Conservation (phyloP, 2,329 filamentous ascomycete genomes). For the Tolypocladium tundrense region DNA sequence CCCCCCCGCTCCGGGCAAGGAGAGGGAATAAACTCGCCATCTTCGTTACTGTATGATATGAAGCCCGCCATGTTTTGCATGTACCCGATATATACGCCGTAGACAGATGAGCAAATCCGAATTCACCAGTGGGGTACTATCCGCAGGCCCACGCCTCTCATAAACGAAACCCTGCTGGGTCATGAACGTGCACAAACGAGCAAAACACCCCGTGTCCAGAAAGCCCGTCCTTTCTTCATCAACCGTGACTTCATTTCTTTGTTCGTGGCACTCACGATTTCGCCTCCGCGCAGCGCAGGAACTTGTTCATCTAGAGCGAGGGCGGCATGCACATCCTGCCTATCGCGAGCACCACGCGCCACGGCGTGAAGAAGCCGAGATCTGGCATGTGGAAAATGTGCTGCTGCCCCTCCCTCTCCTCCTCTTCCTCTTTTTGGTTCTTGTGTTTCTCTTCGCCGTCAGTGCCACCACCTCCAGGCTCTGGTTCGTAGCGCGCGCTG, state of each 20-base stretch:
- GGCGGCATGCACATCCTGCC: slow-evolving; percentile 19
- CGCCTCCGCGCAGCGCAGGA: background rate
- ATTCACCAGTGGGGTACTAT: background rate
- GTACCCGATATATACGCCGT: background rate
- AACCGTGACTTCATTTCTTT: background rate
- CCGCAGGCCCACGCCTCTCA: background rate
- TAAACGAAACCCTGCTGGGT: background rate
- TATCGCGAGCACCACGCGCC: slow-evolving; percentile 17
- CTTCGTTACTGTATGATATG: background rate
- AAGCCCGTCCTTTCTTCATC: background rate
- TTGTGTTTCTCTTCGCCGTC: slow-evolving; percentile 4
- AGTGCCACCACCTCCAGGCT: background rate
- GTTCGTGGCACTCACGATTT: background rate
- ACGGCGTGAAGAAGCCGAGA: slow-evolving; percentile 15
- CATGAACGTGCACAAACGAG: background rate
- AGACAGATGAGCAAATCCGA: background rate
- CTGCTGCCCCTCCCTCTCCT: slow-evolving; percentile 5
- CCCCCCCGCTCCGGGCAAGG: slow-evolving; percentile 3
- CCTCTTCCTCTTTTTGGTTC: background rate
- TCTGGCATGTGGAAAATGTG: slow-evolving; percentile 13
- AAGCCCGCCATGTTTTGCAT: background rate
- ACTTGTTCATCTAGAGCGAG: background rate
- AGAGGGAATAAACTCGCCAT: slow-evolving; percentile 1
- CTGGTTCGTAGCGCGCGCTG: background rate
- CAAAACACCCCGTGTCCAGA: background rate